Evolutionary conservation across 306 rosid genomes (phyloP).

Genomic region (Abrus precatorius): DNA sequence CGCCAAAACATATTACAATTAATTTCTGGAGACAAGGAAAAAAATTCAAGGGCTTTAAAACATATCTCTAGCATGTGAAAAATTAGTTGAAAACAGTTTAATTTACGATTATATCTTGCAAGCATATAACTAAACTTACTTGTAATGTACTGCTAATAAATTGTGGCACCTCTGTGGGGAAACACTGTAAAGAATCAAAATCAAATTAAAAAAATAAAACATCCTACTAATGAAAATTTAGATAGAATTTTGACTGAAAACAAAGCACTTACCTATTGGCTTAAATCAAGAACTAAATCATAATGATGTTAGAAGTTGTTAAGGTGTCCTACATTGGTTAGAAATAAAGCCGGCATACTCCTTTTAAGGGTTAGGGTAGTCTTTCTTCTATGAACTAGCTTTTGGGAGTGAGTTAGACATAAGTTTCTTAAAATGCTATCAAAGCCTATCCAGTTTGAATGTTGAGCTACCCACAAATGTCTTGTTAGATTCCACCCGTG

Average conservation of each 20-base stretch:
- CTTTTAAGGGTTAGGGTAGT: no score
- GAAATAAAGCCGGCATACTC: no score
- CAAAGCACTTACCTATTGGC: background rate
- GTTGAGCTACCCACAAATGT: no score
- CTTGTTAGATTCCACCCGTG: no score
- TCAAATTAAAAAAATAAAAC: background rate
- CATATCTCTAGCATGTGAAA: constrained; percentile 30
- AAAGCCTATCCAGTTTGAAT: no score
- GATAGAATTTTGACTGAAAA: background rate
- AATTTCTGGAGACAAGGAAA: constrained; percentile 70
- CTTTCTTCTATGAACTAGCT: no score
- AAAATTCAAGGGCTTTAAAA: constrained; percentile 40
- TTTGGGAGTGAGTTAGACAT: no score
- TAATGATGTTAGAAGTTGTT: no score
- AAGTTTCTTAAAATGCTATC: no score
- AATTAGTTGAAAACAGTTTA: background rate
- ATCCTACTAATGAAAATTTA: background rate
- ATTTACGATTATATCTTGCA: constrained; percentile 15
- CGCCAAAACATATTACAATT: constrained; percentile 78
- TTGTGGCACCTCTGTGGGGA: constrained; percentile 83
- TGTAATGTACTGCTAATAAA: constrained; percentile 86
- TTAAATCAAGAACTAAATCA: background rate
- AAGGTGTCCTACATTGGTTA: no score
- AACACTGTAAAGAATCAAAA: constrained; percentile 72
- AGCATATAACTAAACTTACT: constrained; percentile 63